These are phyloP conservation scores for Cercospora nicotianae DNA, from an alignment of 2,329 filamentous ascomycete genomes.

Conservation along the genomic window DNA sequence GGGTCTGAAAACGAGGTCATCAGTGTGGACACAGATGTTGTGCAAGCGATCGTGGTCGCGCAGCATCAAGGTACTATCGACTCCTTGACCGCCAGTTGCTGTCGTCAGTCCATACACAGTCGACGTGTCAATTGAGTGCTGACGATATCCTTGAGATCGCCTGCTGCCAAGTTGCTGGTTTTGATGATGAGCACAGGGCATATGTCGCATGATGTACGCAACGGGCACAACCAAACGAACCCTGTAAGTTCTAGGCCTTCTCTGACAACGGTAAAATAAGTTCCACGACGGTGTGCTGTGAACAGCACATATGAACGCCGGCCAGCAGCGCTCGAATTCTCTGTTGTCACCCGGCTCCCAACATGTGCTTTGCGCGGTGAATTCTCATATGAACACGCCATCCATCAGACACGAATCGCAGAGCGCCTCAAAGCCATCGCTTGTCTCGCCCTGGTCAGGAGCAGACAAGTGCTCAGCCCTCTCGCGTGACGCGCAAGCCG, in stretches of 20 bases:
- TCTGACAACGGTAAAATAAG: neutral
- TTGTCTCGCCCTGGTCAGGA: neutral
- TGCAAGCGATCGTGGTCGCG: neutral
- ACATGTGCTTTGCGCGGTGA: neutral
- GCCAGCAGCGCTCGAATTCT: neutral
- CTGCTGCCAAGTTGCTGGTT: neutral
- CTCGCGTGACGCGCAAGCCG: neutral
- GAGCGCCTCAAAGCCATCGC: neutral
- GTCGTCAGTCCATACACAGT: neutral
- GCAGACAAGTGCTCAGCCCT: neutral
- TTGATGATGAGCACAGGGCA: neutral
- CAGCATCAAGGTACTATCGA: neutral
- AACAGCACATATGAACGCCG: neutral
- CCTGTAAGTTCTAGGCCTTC: neutral
- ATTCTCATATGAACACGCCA: neutral
- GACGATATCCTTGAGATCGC: neutral
- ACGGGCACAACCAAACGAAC: neutral
- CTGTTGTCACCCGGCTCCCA: neutral
- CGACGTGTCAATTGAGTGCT: neutral
- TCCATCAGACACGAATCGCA: neutral
- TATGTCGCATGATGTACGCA: neutral
- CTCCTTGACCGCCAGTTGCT: neutral
- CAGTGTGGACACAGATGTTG: neutral
- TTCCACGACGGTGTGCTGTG: neutral
- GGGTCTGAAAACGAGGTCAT: neutral